Percentiles rank a stretch among this genome's conserved stretches.
Conservation (phyloP, 179 eudicot genomes). For the Patellifolia procumbens region DNA sequence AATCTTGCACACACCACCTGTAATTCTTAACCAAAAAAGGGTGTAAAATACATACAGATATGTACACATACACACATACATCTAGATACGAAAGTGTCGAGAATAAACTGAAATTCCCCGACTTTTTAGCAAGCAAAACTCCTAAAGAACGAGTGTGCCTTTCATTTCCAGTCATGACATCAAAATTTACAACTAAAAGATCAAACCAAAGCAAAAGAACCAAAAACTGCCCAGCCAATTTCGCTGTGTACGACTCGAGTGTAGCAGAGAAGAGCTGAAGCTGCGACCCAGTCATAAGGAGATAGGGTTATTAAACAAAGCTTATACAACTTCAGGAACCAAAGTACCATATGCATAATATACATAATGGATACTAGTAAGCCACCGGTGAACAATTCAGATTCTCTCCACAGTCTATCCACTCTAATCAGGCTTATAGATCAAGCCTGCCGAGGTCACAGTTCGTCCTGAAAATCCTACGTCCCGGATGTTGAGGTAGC, state of each 20-base stretch:
- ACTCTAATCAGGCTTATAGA: conserved; percentile 18
- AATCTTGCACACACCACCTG: too few species aligned
- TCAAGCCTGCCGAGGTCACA: conserved; percentile 42
- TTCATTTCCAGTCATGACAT: neutral
- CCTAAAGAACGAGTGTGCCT: neutral
- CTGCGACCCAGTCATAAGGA: neutral
- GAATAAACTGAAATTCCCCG: neutral
- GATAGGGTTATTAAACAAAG: neutral
- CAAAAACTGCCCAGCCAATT: neutral
- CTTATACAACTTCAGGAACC: neutral
- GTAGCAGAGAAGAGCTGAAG: neutral
- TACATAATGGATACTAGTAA: neutral
- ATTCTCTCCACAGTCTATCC: neutral
- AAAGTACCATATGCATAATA: neutral
- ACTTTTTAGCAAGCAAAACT: neutral
- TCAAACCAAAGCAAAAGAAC: neutral
- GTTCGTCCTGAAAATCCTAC: conserved; percentile 28
- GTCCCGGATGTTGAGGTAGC: conserved; percentile 32
- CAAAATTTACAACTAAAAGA: neutral
- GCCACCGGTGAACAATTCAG: neutral
- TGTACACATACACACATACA: neutral
- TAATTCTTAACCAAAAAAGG: too few species aligned
- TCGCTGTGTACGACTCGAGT: neutral
- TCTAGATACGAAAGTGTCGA: neutral
- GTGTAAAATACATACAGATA: too few species aligned